Evolutionary conservation across 148 eudicot genomes (phyloP).

Genomic region (Cornus controversa): DNA sequence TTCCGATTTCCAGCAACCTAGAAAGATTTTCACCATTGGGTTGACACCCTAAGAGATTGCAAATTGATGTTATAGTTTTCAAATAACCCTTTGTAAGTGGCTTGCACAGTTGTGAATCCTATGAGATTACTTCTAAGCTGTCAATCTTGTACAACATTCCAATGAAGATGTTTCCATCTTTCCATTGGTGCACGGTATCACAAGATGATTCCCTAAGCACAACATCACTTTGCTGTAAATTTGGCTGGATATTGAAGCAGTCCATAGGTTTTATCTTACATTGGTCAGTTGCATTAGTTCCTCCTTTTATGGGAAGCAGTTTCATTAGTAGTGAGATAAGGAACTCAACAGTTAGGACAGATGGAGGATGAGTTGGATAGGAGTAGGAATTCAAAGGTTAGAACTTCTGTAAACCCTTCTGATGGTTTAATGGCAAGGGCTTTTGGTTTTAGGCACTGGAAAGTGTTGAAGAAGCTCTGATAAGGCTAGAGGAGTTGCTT

Average conservation of each 20-base stretch:
- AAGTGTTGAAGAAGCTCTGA: slow-evolving; percentile 87
- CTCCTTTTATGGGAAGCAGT: neutral
- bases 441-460: slow-evolving; percentile 68
- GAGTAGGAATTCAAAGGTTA: neutral
- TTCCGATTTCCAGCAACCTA: neutral
- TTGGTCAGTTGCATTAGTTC: neutral
- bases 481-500: slow-evolving; percentile 81
- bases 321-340: neutral
- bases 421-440: slow-evolving; percentile 8
- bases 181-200: neutral
- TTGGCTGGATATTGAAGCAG: neutral
- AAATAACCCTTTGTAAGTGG: neutral
- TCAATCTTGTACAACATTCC: neutral
- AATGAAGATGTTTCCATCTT: neutral
- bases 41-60: neutral
- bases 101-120: too few species aligned
- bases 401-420: slow-evolving; percentile 12
- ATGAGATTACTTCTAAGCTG: too few species aligned
- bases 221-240: too few species aligned
- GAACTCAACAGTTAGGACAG: neutral
- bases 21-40: neutral
- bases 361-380: neutral
- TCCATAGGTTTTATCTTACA: neutral
- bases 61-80: neutral
- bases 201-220: neutral